Evolutionary conservation across 768 basidiomycete genomes (phyloP).

Genomic region (Chiua virens): DNA sequence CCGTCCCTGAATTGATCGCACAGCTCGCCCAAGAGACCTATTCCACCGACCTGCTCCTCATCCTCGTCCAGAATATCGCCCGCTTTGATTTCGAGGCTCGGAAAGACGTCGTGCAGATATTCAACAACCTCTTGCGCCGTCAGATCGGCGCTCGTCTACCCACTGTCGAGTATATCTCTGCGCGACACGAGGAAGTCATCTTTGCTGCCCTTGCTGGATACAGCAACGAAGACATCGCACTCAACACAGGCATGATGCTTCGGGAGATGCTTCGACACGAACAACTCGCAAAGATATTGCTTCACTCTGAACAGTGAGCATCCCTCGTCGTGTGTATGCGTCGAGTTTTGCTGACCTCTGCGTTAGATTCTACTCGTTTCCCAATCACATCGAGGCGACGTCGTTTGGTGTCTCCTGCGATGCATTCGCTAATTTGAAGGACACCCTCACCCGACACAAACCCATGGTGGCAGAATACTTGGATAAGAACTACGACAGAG

Average conservation of each 20-base stretch:
- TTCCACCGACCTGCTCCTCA: conserved; percentile 80
- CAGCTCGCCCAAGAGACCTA: conserved; percentile 97
- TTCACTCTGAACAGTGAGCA: conserved; percentile 91
- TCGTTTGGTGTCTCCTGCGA: conserved; percentile 99
- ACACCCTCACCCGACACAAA: conserved; percentile 95
- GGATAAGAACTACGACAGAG: conserved; percentile 95
- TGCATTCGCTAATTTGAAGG: conserved; percentile 96
- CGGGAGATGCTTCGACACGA: conserved; percentile 97
- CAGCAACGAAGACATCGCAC: conserved; percentile 91
- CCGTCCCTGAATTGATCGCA: conserved; percentile 85
- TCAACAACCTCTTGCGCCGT: conserved; percentile 84
- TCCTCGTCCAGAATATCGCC: conserved; percentile 77
- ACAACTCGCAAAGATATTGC: conserved; percentile 81
- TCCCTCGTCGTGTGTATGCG: neutral
- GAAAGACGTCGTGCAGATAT: conserved; percentile 82
- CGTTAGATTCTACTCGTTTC: conserved; percentile 90
- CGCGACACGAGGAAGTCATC: conserved; percentile 70
- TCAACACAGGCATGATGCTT: conserved; percentile 97
- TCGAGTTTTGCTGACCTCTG: conserved; percentile 1
- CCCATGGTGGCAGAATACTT: conserved; percentile 97
- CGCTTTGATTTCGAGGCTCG: conserved; percentile 94
- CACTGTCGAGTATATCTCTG: conserved; percentile 91
- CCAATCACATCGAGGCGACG: conserved; percentile 94
- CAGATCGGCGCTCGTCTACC: conserved; percentile 94
- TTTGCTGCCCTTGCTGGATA: conserved; percentile 91